Percentiles rank a stretch among this genome's conserved stretches.
phyloP scores from a whole-genome alignment of 73 alveolate species.

The Paraurostyla sp. region DNA sequence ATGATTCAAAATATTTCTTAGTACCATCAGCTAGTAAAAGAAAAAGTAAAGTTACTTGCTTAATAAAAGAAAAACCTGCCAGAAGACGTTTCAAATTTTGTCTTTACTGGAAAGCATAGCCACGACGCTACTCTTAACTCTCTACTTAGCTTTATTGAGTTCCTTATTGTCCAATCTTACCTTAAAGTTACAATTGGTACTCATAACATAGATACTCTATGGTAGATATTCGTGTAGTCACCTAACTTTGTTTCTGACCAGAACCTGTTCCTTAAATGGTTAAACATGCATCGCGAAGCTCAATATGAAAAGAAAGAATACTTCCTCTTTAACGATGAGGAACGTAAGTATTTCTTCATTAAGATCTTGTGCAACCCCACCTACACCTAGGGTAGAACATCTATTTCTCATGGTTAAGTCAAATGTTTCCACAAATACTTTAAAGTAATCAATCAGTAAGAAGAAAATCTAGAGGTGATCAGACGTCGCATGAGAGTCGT shows the following conservation, averaged over 20 bases:
- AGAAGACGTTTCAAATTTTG: slow-evolving; percentile 47
- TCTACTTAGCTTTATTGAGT: slow-evolving; percentile 72
- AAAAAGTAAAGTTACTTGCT: slow-evolving; percentile 23
- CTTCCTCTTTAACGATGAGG: slow-evolving; percentile 59
- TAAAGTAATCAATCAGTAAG: slow-evolving; percentile 43
- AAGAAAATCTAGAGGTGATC: background rate
- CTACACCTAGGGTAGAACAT: slow-evolving; percentile 26
- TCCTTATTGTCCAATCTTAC: slow-evolving; percentile 26
- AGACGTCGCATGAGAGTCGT: slow-evolving; percentile 51
- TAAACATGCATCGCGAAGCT: slow-evolving; percentile 21
- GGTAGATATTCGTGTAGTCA: slow-evolving; percentile 66
- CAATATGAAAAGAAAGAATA: background rate
- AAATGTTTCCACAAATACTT: slow-evolving; percentile 75
- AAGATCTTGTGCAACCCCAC: slow-evolving; percentile 62
- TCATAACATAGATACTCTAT: slow-evolving; percentile 64
- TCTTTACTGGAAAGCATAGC: slow-evolving; percentile 65
- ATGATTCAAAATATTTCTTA: slow-evolving; percentile 48
- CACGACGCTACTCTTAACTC: slow-evolving; percentile 66
- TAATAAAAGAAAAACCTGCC: slow-evolving; percentile 58
- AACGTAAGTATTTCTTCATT: slow-evolving; percentile 59
- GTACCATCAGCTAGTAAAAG: slow-evolving; percentile 53
- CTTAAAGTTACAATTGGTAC: slow-evolving; percentile 43
- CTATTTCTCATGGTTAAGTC: slow-evolving; percentile 30
- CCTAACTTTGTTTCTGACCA: slow-evolving; percentile 59
- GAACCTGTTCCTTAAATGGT: slow-evolving; percentile 71